These are phyloP conservation scores for Ambrosia hybrid DNA, from an alignment of 140 eudicot genomes.

Conservation along the genomic window DNA sequence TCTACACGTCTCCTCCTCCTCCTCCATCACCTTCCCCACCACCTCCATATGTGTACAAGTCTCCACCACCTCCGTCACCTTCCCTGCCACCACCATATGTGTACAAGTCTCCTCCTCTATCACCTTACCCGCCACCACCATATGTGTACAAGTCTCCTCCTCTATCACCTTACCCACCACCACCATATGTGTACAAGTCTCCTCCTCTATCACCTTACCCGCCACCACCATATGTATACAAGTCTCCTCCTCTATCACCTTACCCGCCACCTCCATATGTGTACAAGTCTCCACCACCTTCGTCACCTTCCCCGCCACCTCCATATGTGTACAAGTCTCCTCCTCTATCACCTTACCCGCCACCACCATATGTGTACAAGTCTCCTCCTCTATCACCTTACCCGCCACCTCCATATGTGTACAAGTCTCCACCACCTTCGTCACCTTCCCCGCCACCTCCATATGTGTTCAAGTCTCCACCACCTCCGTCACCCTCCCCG, in stretches of 20 bases:
- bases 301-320: constrained; percentile 11
- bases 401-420: background rate
- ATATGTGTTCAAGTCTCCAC: background rate
- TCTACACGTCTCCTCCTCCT: constrained; percentile 1
- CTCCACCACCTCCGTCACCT: background rate
- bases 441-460: background rate
- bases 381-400: background rate
- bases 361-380: background rate
- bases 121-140: background rate
- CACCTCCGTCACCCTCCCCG: background rate
- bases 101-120: background rate
- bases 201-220: background rate
- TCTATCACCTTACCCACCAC: background rate
- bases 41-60: background rate
- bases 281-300: constrained; percentile 18
- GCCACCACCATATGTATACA: background rate
- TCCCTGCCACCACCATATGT: constrained; percentile 6
- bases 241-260: background rate
- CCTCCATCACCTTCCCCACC: constrained; percentile 1
- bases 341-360: background rate
- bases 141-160: background rate
- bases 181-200: background rate
- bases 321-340: background rate
- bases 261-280: background rate
- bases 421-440: background rate